Evolutionary conservation across 1,139 yeast genomes (phyloP).

Genomic region (Taphrina confusa): DNA sequence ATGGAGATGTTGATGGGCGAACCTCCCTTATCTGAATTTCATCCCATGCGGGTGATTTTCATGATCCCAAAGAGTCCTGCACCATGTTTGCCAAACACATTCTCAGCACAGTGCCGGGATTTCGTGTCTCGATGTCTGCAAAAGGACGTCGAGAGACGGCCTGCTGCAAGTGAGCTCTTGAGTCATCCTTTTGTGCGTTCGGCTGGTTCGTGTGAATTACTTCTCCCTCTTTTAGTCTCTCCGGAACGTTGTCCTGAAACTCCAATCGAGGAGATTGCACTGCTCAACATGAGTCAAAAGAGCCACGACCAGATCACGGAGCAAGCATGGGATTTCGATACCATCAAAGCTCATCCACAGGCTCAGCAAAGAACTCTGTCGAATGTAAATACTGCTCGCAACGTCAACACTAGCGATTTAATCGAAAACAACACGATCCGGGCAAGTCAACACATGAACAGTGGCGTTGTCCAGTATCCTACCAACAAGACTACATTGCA

Average conservation of each 20-base stretch:
- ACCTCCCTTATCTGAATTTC: conserved; percentile 73
- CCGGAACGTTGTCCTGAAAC: not conserved
- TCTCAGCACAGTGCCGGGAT: conserved; percentile 56
- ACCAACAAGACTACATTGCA: no score
- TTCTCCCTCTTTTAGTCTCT: not conserved
- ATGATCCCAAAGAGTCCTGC: conserved; percentile 57
- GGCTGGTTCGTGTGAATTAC: conserved; percentile 43
- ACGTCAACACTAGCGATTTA: not conserved
- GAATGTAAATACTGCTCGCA: not conserved
- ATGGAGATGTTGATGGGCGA: conserved; percentile 79
- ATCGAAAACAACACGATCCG: not conserved
- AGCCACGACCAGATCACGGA: not conserved
- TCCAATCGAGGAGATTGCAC: not conserved
- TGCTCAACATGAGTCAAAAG: not conserved
- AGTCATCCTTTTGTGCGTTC: conserved; percentile 60
- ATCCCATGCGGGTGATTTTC: conserved; percentile 79
- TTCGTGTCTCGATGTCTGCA: conserved; percentile 67
- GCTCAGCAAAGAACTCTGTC: not conserved
- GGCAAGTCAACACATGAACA: not conserved
- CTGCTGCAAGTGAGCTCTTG: conserved; percentile 57
- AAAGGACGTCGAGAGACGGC: conserved; percentile 62
- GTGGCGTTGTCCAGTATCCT: no score
- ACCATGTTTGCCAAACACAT: conserved; percentile 55
- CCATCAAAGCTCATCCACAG: not conserved
- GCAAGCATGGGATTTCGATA: conserved; percentile 13